Evolutionary conservation across 305 asterid species (phyloP).

Genomic region (Fraxinus baroniana): DNA sequence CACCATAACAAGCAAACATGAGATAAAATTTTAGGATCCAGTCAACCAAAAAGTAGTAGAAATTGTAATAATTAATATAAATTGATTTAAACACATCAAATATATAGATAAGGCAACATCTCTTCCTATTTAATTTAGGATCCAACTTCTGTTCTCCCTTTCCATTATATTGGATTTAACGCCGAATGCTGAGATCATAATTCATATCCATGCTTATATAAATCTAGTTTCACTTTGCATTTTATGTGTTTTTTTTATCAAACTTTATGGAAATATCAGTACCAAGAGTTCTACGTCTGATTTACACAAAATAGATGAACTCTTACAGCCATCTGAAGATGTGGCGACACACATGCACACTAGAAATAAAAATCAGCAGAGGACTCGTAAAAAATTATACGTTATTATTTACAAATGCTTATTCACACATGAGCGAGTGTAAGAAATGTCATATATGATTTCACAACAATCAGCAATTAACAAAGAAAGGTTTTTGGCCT

Average conservation of each 20-base stretch:
- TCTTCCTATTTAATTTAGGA: not conserved
- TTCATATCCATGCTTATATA: not conserved
- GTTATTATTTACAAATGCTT: not conserved
- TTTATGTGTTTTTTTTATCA: not conserved
- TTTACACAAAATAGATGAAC: not conserved
- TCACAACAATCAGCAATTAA: not conserved
- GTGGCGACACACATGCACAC: not conserved
- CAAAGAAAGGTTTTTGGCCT: not conserved
- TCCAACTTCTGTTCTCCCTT: not conserved
- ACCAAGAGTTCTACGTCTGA: not conserved
- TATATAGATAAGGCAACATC: not conserved
- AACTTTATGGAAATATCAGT: not conserved
- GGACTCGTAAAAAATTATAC: not conserved
- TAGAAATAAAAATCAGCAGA: not conserved
- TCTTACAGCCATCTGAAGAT: not conserved
- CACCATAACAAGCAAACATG: conserved; percentile 12
- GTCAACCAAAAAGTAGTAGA: conserved; percentile 1
- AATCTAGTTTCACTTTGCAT: not conserved
- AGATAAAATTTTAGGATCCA: conserved; percentile 15
- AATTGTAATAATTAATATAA: not conserved
- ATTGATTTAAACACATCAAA: not conserved
- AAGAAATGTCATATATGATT: not conserved
- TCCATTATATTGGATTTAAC: not conserved
- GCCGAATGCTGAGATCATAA: not conserved
- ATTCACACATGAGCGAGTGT: not conserved